Evolutionary conservation across 805 yeast genomes (phyloP).

Genomic region (Candida boidinii): DNA sequence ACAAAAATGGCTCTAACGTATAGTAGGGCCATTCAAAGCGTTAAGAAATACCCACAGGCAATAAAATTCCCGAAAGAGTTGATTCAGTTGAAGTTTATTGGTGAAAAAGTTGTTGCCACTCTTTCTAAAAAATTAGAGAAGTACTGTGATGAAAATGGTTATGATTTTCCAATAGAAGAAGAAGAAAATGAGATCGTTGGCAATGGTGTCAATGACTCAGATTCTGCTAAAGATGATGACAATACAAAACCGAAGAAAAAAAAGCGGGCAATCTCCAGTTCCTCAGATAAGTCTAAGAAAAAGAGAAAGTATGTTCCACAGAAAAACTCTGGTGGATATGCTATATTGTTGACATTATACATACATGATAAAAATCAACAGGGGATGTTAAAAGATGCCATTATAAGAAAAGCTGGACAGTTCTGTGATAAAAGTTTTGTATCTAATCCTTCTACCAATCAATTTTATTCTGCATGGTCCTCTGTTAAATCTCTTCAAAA

Average conservation of each 20-base stretch:
- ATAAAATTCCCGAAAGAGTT: constrained; percentile 53
- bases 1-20: constrained; percentile 46
- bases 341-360: constrained; percentile 56
- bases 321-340: constrained; percentile 78
- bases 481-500: constrained; percentile 54
- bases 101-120: constrained; percentile 53
- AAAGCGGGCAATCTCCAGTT: constrained; percentile 13
- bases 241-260: background rate
- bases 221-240: background rate
- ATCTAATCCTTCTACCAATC: constrained; percentile 50
- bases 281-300: constrained; percentile 2
- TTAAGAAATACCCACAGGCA: constrained; percentile 34
- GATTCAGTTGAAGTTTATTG: constrained; percentile 54
- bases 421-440: constrained; percentile 52
- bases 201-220: no score
- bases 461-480: constrained; percentile 70
- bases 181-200: constrained; percentile 1
- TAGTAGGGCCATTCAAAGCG: constrained; percentile 44
- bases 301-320: constrained; percentile 52
- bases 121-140: constrained; percentile 37
- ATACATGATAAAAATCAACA: constrained; percentile 34
- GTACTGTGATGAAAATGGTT: constrained; percentile 51
- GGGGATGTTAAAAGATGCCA: constrained; percentile 61
- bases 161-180: constrained; percentile 31
- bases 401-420: constrained; percentile 43